Base-by-base conservation (phyloP, 2,329 filamentous ascomycete species). In the Ilyonectria robusta region DNA sequence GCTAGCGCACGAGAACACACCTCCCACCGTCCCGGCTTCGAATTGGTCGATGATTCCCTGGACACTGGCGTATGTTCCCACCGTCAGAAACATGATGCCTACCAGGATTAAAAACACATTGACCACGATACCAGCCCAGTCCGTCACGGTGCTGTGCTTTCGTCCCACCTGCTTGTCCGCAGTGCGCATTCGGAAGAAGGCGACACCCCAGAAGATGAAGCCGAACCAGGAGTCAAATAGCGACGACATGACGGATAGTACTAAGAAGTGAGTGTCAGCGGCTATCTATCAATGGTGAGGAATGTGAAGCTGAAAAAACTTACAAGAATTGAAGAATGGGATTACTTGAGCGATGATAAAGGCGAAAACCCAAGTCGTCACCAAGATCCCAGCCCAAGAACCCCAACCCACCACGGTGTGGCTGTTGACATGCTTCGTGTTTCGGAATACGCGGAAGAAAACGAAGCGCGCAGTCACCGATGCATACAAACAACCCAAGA, bases 271-370 rank as follows among this genome's bases (percentile, higher is more conserved):
- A n/a, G 15, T 13, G 19, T 76, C 57, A 74, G 66, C 5, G 13
- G 31, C 11, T n/a, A 21, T 11, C 2, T 17, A 15, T 35, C 10
- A 26, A 8, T 7, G 17, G 6, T 0, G 17, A 1, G 23, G 2
- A 11, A 15, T 44, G 11, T 15, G 9, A 19, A 55, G 23, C 2
- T 2, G 4, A 13, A 29, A n/a, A 21, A 7, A 79, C 87, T 82
- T 73, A 89, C 87, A 84, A 67, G 94, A 94, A 9, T 91, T 92
- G 83, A 98, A 97, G 86, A 97, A 97, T 0, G 94, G 94, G 76
- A 98, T 97, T 51, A 97, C 91, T 79, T 97, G 93, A 2, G 95
- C 93, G 73, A 98, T 95, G 78, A 97, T 89, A 80, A 97, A 97
- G 7, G 94, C 94, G n/a, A 92, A 73, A n/a, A 95, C 81, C 95